phyloP scores from a whole-genome alignment of 2,329 filamentous ascomycete species.

The Colletotrichum magnum region DNA sequence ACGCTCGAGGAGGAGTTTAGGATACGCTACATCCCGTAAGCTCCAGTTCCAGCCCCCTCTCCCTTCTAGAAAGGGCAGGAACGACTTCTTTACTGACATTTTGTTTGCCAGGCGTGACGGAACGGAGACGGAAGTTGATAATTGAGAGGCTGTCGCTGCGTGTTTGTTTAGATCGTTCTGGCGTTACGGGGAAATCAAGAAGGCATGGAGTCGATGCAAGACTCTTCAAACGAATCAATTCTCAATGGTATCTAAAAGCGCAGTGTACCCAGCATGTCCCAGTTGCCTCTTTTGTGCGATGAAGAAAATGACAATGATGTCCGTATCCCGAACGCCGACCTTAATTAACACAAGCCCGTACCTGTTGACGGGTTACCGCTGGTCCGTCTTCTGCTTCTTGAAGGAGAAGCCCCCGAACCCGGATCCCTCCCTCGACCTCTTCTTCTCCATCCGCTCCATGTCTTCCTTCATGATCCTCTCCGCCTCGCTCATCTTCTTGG shows the following conservation, averaged over 20 bases:
- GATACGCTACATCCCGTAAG: slow-evolving; percentile 77
- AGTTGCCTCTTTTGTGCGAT: not conserved
- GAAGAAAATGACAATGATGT: not conserved
- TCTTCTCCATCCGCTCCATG: slow-evolving; percentile 81
- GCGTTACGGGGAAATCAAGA: slow-evolving; percentile 46
- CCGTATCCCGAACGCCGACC: slow-evolving; percentile 30
- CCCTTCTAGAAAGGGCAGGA: not conserved
- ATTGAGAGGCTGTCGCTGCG: slow-evolving; percentile 45
- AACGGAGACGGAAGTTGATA: slow-evolving; percentile 65
- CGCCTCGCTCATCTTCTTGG: slow-evolving; percentile 89
- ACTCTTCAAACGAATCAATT: slow-evolving; percentile 33
- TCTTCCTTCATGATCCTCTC: slow-evolving; percentile 92
- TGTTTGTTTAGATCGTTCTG: slow-evolving; percentile 37
- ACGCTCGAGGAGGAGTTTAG: slow-evolving; percentile 74
- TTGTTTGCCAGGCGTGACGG: slow-evolving; percentile 64
- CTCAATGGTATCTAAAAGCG: slow-evolving; percentile 49
- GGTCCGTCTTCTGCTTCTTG: slow-evolving; percentile 65
- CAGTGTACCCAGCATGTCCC: not conserved
- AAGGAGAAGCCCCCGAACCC: slow-evolving; percentile 62
- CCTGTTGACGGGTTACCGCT: not conserved
- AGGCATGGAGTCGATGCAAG: slow-evolving; percentile 33
- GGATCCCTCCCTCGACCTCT: slow-evolving; percentile 67
- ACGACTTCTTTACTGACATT: slow-evolving; percentile 25
- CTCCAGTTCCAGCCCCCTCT: not conserved
- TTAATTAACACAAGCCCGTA: not conserved